Evolutionary conservation across 202 grass and related monocot species (phyloP).

Genomic region (Schoenoplectus tabernaemontani): DNA sequence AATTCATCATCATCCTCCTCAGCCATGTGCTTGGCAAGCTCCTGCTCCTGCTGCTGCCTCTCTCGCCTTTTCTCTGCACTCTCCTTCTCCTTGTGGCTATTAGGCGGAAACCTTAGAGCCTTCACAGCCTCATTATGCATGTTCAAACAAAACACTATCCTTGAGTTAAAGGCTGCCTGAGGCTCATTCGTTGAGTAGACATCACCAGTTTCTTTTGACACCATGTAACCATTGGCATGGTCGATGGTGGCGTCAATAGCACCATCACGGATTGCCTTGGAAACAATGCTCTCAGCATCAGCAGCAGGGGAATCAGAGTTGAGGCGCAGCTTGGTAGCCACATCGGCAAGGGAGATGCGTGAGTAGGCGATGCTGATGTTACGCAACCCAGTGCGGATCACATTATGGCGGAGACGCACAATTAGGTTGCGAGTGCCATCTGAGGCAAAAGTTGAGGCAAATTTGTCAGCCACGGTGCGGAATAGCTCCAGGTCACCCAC

Average conservation of each 20-base stretch:
- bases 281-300: slow-evolving; percentile 76
- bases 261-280: slow-evolving; percentile 74
- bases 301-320: slow-evolving; percentile 46
- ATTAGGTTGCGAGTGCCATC: slow-evolving; percentile 69
- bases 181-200: slow-evolving; percentile 91
- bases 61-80: slow-evolving; percentile 70
- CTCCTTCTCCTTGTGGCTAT: slow-evolving; percentile 78
- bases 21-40: slow-evolving; percentile 68
- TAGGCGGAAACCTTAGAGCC: slow-evolving; percentile 66
- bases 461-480: slow-evolving; percentile 64
- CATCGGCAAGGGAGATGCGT: slow-evolving; percentile 69
- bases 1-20: slow-evolving; percentile 89
- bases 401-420: slow-evolving; percentile 75
- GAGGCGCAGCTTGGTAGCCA: slow-evolving; percentile 68
- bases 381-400: slow-evolving; percentile 70
- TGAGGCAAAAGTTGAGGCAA: slow-evolving; percentile 49
- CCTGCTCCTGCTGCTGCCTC: slow-evolving; percentile 80
- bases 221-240: slow-evolving; percentile 66
- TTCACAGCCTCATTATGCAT: slow-evolving; percentile 82
- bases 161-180: slow-evolving; percentile 60
- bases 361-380: slow-evolving; percentile 78
- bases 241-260: slow-evolving; percentile 80
- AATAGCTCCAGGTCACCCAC: slow-evolving; percentile 82
- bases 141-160: slow-evolving; percentile 83
- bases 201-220: slow-evolving; percentile 74